Evolutionary conservation across 1,139 yeast genomes (phyloP).

Genomic region (Candida sp.): DNA sequence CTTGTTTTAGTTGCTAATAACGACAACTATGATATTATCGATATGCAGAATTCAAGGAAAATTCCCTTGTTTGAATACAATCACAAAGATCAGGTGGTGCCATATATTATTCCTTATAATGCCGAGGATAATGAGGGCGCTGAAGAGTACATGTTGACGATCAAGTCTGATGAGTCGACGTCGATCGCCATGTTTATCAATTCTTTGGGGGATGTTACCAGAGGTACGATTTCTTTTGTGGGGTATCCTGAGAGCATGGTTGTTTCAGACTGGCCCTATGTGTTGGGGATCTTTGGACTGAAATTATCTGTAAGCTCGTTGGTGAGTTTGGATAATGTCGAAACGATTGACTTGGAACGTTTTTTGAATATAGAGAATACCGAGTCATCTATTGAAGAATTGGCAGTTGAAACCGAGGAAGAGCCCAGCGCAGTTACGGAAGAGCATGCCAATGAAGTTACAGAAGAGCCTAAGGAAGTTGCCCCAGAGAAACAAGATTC

Average conservation of each 20-base stretch:
- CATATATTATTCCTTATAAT: conserved; percentile 45
- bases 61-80: conserved; percentile 59
- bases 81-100: conserved; percentile 22
- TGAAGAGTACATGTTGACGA: conserved; percentile 64
- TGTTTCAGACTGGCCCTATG: conserved; percentile 36
- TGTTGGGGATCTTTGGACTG: conserved; percentile 24
- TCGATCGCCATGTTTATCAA: conserved; percentile 86
- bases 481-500: too few relatives aligned
- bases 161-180: conserved; percentile 29
- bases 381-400: too few relatives aligned
- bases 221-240: conserved; percentile 79
- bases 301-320: conserved; percentile 23
- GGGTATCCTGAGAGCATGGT: conserved; percentile 38
- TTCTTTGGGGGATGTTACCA: conserved; percentile 75
- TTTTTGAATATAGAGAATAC: background rate
- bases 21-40: conserved; percentile 65
- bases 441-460: too few relatives aligned
- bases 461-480: too few relatives aligned
- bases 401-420: too few relatives aligned
- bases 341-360: background rate
- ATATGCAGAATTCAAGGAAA: conserved; percentile 54
- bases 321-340: conserved; percentile 15
- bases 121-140: conserved; percentile 22
- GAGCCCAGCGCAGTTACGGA: too few relatives aligned
- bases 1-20: conserved; percentile 61